Base-by-base conservation (phyloP, 306 rosid genomes). In the Pyrus pyrifolia region DNA sequence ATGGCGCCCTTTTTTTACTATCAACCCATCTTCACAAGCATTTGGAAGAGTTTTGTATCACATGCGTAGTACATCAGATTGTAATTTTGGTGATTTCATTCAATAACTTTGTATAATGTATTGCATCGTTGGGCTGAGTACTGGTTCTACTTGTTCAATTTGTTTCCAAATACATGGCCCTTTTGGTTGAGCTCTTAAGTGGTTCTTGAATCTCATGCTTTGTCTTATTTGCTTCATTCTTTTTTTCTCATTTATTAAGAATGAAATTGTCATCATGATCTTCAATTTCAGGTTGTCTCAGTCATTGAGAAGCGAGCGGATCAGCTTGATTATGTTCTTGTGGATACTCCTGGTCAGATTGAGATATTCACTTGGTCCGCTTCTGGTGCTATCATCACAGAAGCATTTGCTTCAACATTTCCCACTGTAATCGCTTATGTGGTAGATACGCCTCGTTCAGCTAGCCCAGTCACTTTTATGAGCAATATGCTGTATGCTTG, bases 301-400 rank as follows among this genome's bases (percentile, higher is more conserved):
- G 80, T 89, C 23, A 92, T 96, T 22, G 99, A 96, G 81, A 91
- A 72, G 74, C 89, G 97, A 44, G 99, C 97, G 64, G 97, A 89
- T 55, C 89, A 92, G 69, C 97, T 95, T 64, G 98, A 96, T 79
- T 96, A 96, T 82, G 98, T 96, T 61, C 88, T 96, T 40, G 99
- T 96, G 57, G 98, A 96, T 66, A 96, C 98, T 45, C 98, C 93
- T 63, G 99, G 99, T 63, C 98, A 96, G 83, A 92, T 96, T 76
- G 99, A 96, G 87, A 96, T 92, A 83, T 96, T 96, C 83, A 96
- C 97, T 10, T 96, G 98, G 98, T 96, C 98, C 27, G 98, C 99
- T 55, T 96, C 98, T 70, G 98, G 99, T 64, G 86, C 97, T 70
- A 96, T 96, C 81, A 96, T 96, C 77, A 92, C 98, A 4, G 99